Evolutionary conservation across 345 rosid species (phyloP), one percentile per base, ranked within the genome.

Genomic region (Pistacia vera): DNA sequence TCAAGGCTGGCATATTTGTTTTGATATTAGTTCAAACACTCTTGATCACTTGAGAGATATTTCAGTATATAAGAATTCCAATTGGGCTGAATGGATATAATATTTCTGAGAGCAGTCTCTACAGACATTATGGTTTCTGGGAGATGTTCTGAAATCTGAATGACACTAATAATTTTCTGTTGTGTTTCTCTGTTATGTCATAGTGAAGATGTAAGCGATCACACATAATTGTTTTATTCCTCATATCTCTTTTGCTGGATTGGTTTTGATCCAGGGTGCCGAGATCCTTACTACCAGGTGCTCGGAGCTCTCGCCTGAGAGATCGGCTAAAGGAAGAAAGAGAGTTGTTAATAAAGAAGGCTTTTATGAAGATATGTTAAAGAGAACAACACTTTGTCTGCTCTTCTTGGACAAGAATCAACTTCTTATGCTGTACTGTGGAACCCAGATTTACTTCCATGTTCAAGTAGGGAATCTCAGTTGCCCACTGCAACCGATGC

Each of bases 241-340:
- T 76, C 35, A 70, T 49, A 36, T 30, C 81, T 79, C 77, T 63
- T 76, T 66, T 46, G 44, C 64, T 78, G 60, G 71, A 55, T 76
- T 73, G 80, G 58, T 63, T 65, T 67, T 76, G 60, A 75, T 81
- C 65, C 92, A 97, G 99, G 81, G 96, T 97, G 83, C 99, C 99
- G 66, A 89, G 94, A 77, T 91, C 97, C 79, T 77, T 97, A 71
- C 85, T 97, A 67, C 98, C 97, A 68, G 99, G 99, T 73, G 96
- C 91, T 75, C 97, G 98, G 67, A 90, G 91, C 89, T 97, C 99
- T 79, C 93, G 99, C 41, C 85, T 91, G 66, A 92, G 97, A 85
- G 97, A 94, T 81, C 97, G 98, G 68, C 92, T 81, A 65, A 92
- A 87, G 84, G 98, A 93, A 85, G 97, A 91, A 74, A 88, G 97